Evolutionary conservation across 805 yeast species (phyloP).

Genomic region (Yarrowia phangngaensis): DNA sequence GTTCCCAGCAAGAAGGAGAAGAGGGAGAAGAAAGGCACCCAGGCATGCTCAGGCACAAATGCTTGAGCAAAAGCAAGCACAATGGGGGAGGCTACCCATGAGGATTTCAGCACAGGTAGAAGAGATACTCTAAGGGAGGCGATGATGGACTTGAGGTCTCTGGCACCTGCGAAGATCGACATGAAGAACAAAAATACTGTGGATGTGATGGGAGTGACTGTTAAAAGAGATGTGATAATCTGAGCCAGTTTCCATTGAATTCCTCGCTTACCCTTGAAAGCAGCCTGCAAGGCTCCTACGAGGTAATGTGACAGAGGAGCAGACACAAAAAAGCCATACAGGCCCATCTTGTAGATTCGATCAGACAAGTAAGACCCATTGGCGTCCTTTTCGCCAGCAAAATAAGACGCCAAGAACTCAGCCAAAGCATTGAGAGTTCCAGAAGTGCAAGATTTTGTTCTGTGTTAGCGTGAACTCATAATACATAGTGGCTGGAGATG

Average conservation of each 20-base stretch:
- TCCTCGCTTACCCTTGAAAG: constrained; percentile 38
- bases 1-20: constrained; percentile 41
- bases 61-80: constrained; percentile 41
- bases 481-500: too few relatives aligned
- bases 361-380: constrained; percentile 38
- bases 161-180: constrained; percentile 42
- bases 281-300: constrained; percentile 37
- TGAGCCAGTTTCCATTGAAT: constrained; percentile 37
- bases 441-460: constrained; percentile 41
- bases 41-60: constrained; percentile 41
- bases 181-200: constrained; percentile 38
- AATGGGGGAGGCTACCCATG: constrained; percentile 42
- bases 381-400: constrained; percentile 40
- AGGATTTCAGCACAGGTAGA: constrained; percentile 38
- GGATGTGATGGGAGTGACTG: constrained; percentile 39
- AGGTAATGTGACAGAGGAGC: constrained; percentile 43
- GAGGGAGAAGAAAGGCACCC: constrained; percentile 44
- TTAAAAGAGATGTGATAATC: constrained; percentile 39
- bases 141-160: constrained; percentile 34
- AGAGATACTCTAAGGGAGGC: constrained; percentile 37
- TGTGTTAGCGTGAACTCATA: constrained; percentile 3
- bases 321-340: constrained; percentile 40
- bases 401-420: constrained; percentile 39
- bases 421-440: constrained; percentile 39
- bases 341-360: constrained; percentile 42